These are phyloP conservation scores for Beta macrorhiza DNA, from an alignment of 179 eudicot genomes.

Conservation along the genomic window DNA sequence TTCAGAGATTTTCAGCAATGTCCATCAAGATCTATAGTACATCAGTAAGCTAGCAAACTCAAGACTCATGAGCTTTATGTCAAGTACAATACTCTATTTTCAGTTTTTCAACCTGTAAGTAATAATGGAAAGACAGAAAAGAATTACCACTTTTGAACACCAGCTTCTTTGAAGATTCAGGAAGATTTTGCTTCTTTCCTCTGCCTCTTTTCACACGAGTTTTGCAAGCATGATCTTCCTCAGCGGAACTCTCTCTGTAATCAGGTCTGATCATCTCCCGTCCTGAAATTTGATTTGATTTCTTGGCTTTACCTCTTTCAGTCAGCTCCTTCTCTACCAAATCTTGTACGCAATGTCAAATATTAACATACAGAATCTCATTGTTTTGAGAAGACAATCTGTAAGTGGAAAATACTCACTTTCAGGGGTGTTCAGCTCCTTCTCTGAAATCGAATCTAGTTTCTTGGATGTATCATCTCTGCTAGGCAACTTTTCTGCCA, in stretches of 20 bases:
- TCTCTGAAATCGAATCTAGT: not conserved
- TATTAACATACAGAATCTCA: not conserved
- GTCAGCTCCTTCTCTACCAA: conserved; percentile 18
- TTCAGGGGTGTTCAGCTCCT: not conserved
- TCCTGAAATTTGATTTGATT: not conserved
- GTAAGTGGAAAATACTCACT: not conserved
- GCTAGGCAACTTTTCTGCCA: conserved; percentile 16
- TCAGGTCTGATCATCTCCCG: not conserved
- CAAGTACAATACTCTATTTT: not conserved
- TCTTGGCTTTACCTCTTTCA: not conserved
- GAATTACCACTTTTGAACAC: conserved; percentile 18
- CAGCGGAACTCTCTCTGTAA: not conserved
- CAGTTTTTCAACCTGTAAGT: not conserved
- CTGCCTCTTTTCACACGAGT: conserved; percentile 11
- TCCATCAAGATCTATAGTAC: not conserved
- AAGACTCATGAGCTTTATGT: not conserved
- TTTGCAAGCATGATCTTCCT: conserved; percentile 1
- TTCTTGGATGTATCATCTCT: not conserved
- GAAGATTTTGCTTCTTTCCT: not conserved
- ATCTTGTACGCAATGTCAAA: not conserved
- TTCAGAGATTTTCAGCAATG: not conserved
- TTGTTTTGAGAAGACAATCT: not conserved
- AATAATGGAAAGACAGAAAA: not conserved
- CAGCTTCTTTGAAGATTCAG: conserved; percentile 16
- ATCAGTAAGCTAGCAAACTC: not conserved